Percentiles rank a stretch among this genome's conserved stretches.
Evolutionary conservation across 2,329 filamentous ascomycete genomes (phyloP).

Genomic region (Sclerotinia nivalis): DNA sequence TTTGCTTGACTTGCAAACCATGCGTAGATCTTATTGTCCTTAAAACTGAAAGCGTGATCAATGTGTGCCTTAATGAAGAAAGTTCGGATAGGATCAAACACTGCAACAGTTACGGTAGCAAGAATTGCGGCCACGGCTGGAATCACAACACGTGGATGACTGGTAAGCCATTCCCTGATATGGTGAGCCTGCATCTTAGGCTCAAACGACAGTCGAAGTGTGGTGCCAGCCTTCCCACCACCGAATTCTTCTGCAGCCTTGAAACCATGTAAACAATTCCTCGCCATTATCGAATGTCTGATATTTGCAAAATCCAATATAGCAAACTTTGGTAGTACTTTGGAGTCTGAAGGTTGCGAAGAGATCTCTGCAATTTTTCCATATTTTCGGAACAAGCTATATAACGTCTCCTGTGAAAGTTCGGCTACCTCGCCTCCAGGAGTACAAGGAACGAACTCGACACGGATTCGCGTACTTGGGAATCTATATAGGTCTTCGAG

Average conservation of each 20-base stretch:
- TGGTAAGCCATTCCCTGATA: constrained; percentile 84
- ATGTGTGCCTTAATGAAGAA: constrained; percentile 91
- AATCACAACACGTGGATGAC: constrained; percentile 77
- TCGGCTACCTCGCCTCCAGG: constrained; percentile 73
- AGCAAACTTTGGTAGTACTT: constrained; percentile 77
- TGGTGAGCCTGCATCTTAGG: constrained; percentile 73
- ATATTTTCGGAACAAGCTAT: constrained; percentile 83
- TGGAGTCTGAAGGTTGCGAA: constrained; percentile 81
- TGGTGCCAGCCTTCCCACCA: constrained; percentile 74
- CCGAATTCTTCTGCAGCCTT: constrained; percentile 67
- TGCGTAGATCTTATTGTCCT: constrained; percentile 70
- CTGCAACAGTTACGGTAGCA: constrained; percentile 77
- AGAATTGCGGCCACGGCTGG: constrained; percentile 78
- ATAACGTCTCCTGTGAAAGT: constrained; percentile 82
- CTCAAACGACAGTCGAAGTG: constrained; percentile 81
- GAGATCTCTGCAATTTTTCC: constrained; percentile 87
- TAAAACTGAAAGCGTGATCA: constrained; percentile 71
- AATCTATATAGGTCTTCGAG: constrained; percentile 87
- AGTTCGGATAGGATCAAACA: constrained; percentile 93
- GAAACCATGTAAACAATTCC: constrained; percentile 78
- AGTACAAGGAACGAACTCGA: constrained; percentile 78
- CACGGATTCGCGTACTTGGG: constrained; percentile 71
- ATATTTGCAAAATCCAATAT: constrained; percentile 73
- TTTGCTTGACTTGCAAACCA: constrained; percentile 78
- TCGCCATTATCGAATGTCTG: constrained; percentile 39